Conservation (phyloP, 2,329 filamentous ascomycete genomes). For the Penicillium sumatraense region DNA sequence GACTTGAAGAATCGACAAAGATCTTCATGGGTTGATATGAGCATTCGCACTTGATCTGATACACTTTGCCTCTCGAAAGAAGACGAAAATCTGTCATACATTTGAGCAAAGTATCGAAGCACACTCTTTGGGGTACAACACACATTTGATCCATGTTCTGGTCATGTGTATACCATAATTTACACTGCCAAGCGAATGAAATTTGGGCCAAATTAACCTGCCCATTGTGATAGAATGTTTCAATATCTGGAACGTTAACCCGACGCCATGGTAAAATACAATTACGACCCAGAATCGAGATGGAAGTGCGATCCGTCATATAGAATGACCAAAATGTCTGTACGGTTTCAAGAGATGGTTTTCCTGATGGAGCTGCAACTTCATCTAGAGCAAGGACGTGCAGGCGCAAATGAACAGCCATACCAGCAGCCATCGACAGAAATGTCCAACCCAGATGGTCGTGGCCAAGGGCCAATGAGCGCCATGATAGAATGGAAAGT, state of each 20-base stretch:
- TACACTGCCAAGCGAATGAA: slow-evolving; percentile 14
- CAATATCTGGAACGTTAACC: slow-evolving; percentile 8
- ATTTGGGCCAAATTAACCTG: not conserved
- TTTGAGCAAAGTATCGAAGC: not conserved
- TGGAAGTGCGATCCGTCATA: slow-evolving; percentile 12
- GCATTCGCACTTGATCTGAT: slow-evolving; percentile 5
- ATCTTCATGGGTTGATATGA: slow-evolving; percentile 6
- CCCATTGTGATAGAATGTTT: not conserved
- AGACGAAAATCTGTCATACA: slow-evolving; percentile 2
- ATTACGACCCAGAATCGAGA: slow-evolving; percentile 11
- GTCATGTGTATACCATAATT: slow-evolving; percentile 14
- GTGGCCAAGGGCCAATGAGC: slow-evolving; percentile 5
- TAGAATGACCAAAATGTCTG: slow-evolving; percentile 15
- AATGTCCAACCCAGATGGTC: slow-evolving; percentile 10
- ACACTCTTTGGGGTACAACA: not conserved
- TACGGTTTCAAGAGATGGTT: not conserved
- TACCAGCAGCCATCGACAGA: slow-evolving; percentile 9
- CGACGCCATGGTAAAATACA: slow-evolving; percentile 10
- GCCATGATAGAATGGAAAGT: slow-evolving; percentile 8
- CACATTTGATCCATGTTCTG: slow-evolving; percentile 14
- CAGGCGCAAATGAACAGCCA: slow-evolving; percentile 9
- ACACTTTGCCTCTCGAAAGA: slow-evolving; percentile 1
- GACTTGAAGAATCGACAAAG: slow-evolving; percentile 1
- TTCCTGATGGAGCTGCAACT: not conserved
- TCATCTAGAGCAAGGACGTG: not conserved